Base-by-base conservation (phyloP, 305 asterid genomes). In the Fraxinus sp. region DNA sequence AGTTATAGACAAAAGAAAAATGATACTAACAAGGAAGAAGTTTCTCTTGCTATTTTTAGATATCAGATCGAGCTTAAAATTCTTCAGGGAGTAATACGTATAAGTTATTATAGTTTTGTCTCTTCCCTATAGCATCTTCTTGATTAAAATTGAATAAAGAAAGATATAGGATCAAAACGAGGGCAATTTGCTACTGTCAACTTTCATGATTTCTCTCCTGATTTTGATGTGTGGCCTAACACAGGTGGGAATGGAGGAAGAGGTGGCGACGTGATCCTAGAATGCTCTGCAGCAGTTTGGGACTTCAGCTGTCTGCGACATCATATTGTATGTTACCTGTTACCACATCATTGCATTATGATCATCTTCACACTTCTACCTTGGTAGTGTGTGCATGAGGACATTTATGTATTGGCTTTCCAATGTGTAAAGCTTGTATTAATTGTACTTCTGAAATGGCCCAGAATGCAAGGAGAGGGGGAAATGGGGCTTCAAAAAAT, bases 231-330 rank as follows among this genome's bases (percentile, higher is more conserved):
- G 57, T 68, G 72, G 77, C 78, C 10, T 52, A 74, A 78, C 90
- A 88, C 87, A 96, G 98, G 99, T 82, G 98, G 97, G 72, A 91
- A 90, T 88, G 99, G 99, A 80, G 99, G 99, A 79, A 86, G 90
- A 89, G 98, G 99, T 59, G 99, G 99, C 79, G 95, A 96, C 30
- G 98, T 96, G 39, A 88, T 96, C 79, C 88, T 96, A 87, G 98
- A 96, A 88, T 90, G 94, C 82, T 92, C 97, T 20, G 76, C 94
- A 41, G 80, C 95, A 64, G 91, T 91, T 55, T 96, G 99, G 98
- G 98, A 95, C 90, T 92, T 94, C 87, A 94, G 99, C 86, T 64
- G 95, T 86, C 88, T 95, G 88, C 98, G 92, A 85, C 98, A 92
- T 88, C 99, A 94, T 82, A 77, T 87, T 16, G 98, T 96, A 83